A percentile compares a stretch with the other conserved stretches of the same genome.
These are phyloP conservation scores for Gamsiella multidivaricata DNA, from an alignment of 192 early-diverging fungal genomes.

Conservation along the genomic window DNA sequence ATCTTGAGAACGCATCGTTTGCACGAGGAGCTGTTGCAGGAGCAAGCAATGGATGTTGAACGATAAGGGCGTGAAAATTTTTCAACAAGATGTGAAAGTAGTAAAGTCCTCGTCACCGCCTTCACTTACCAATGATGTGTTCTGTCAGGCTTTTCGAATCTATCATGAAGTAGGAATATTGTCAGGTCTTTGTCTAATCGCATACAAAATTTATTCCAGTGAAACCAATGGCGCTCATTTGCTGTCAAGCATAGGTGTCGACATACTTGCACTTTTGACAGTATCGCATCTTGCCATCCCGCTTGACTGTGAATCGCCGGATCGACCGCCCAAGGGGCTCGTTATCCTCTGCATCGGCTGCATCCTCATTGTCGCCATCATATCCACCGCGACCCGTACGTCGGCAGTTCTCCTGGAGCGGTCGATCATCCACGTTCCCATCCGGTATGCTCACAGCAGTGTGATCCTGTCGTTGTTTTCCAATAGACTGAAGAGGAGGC, in stretches of 20 bases:
- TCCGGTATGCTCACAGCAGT: slow-evolving; percentile 17
- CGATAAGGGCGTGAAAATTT: too few species aligned
- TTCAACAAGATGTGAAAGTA: too few species aligned
- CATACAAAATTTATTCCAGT: neutral
- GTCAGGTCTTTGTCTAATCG: neutral
- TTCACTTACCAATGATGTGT: slow-evolving; percentile 56
- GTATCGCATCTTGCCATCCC: slow-evolving; percentile 55
- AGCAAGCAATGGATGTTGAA: too few species aligned
- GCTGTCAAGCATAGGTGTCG: neutral
- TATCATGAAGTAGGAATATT: neutral
- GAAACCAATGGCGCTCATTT: neutral
- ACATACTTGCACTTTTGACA: slow-evolving; percentile 59
- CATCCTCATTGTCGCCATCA: slow-evolving; percentile 22
- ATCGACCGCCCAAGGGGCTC: slow-evolving; percentile 19
- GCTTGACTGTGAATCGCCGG: slow-evolving; percentile 51
- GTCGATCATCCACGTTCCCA: slow-evolving; percentile 11
- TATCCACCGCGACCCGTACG: slow-evolving; percentile 1
- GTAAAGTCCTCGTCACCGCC: too few species aligned
- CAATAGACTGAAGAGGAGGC: slow-evolving; percentile 19
- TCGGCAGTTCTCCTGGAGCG: neutral
- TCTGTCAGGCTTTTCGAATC: slow-evolving; percentile 55
- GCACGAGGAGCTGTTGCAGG: slow-evolving; percentile 12
- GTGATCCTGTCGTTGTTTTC: neutral
- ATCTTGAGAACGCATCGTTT: slow-evolving; percentile 58
- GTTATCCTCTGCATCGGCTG: slow-evolving; percentile 12